phyloP scores from a whole-genome alignment of 768 basidiomycete genomes.

The Collybia nuda region DNA sequence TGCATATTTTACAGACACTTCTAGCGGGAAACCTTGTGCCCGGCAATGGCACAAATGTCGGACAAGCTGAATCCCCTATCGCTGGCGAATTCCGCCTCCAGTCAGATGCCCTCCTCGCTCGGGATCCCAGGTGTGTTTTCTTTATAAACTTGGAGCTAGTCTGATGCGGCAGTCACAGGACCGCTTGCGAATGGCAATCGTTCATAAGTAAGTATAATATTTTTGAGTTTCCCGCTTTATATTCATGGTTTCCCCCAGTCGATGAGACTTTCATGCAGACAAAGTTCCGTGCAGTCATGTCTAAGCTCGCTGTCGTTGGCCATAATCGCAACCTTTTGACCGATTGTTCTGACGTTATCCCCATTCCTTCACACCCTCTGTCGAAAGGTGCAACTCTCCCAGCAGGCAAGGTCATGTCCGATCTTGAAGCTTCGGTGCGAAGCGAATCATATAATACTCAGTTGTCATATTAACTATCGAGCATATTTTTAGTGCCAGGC shows the following conservation, averaged over 20 bases:
- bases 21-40: conserved; percentile 24
- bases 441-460: not conserved
- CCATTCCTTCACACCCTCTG: conserved; percentile 9
- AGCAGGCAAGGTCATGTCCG: conserved; percentile 24
- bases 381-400: conserved; percentile 20
- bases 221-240: too few relatives aligned
- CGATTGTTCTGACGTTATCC: conserved; percentile 29
- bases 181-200: conserved; percentile 41
- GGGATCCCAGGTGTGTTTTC: conserved; percentile 16
- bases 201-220: conserved; percentile 22
- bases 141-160: too few relatives aligned
- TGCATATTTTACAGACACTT: conserved; percentile 16
- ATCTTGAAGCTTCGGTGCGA: conserved; percentile 25
- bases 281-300: conserved; percentile 29
- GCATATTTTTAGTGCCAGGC: conserved; percentile 11
- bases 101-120: conserved; percentile 24
- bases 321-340: conserved; percentile 17
- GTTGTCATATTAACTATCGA: not conserved
- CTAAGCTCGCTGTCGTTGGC: conserved; percentile 30
- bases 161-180: conserved; percentile 13
- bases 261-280: conserved; percentile 21
- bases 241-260: conserved; percentile 7
- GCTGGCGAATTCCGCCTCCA: conserved; percentile 28
- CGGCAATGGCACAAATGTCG: conserved; percentile 19
- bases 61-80: conserved; percentile 21